Percentiles rank a stretch among this genome's conserved stretches.
Conservation (phyloP, 73 alveolate genomes). For the Tetrahymena thermophila region DNA sequence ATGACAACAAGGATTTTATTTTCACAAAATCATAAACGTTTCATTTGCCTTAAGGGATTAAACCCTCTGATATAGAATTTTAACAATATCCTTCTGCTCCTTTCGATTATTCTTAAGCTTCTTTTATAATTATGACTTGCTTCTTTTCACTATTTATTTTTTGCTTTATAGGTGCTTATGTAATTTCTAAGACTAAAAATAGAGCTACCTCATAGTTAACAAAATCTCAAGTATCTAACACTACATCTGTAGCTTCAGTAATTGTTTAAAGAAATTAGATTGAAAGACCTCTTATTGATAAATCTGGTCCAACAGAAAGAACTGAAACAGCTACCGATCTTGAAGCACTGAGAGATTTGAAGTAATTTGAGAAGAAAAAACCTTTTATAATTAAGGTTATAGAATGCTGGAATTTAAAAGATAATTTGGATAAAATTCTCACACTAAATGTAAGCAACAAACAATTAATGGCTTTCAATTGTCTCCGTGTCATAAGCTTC, state of each 20-base stretch:
- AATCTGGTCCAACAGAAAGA: background rate
- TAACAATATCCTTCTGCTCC: background rate
- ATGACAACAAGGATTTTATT: background rate
- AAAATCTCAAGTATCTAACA: too few species aligned
- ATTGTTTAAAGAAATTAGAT: too few species aligned
- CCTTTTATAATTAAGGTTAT: background rate
- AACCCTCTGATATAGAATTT: background rate
- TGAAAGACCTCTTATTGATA: too few species aligned
- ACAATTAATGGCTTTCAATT: slow-evolving; percentile 2
- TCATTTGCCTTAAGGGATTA: background rate
- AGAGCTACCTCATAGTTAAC: too few species aligned
- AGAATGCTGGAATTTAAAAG: background rate
- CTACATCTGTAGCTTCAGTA: too few species aligned
- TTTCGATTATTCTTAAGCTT: background rate
- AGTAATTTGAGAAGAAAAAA: background rate
- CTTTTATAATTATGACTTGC: too few species aligned
- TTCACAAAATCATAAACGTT: background rate
- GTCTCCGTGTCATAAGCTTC: slow-evolving; percentile 6
- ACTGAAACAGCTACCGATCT: background rate
- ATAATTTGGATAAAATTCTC: slow-evolving; percentile 1
- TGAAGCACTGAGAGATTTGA: background rate
- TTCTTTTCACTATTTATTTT: too few species aligned
- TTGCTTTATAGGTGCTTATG: too few species aligned
- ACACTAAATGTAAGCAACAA: background rate
- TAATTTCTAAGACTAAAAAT: too few species aligned